Conservation (phyloP, 768 basidiomycete species). For the Epithele typhae region DNA sequence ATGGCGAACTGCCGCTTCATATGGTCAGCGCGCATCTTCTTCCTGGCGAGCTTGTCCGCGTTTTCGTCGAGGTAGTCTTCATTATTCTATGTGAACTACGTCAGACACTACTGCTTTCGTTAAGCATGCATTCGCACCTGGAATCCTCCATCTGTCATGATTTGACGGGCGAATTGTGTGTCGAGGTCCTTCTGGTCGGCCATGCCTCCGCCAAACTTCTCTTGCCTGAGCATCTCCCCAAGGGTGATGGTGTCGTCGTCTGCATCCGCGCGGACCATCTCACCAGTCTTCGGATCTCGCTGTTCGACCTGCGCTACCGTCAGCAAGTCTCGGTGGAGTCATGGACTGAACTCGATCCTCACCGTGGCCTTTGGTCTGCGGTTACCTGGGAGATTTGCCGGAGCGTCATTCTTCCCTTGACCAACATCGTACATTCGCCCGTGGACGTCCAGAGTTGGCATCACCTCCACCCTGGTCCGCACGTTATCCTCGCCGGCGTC, state of each 20-base stretch:
- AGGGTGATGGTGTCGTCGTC: constrained; percentile 87
- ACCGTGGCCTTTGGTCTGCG: constrained; percentile 76
- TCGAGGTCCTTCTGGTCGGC: constrained; percentile 91
- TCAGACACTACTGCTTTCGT: too few species aligned
- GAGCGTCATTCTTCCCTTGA: constrained; percentile 58
- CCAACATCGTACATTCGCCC: constrained; percentile 93
- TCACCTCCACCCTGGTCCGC: constrained; percentile 67
- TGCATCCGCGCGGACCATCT: constrained; percentile 82
- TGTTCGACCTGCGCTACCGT: constrained; percentile 64
- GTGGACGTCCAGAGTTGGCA: constrained; percentile 83
- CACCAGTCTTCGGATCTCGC: constrained; percentile 85
- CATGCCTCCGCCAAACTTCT: constrained; percentile 84
- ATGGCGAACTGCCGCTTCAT: constrained; percentile 98
- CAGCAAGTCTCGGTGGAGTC: too few species aligned
- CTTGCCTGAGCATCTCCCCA: constrained; percentile 90
- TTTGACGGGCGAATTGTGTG: constrained; percentile 81
- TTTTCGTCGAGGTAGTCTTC: constrained; percentile 97
- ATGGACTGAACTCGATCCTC: background rate
- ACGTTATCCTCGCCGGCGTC: constrained; percentile 37
- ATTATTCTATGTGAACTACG: constrained; percentile 66
- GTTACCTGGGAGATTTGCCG: constrained; percentile 53
- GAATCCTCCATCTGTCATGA: constrained; percentile 87
- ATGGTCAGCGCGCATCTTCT: constrained; percentile 94
- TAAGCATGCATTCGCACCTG: constrained; percentile 42
- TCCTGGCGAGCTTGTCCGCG: constrained; percentile 84